A percentile compares a stretch with the other conserved stretches of the same genome.
Evolutionary conservation across 768 basidiomycete genomes (phyloP).

Genomic region (Agrocybe praecox): DNA sequence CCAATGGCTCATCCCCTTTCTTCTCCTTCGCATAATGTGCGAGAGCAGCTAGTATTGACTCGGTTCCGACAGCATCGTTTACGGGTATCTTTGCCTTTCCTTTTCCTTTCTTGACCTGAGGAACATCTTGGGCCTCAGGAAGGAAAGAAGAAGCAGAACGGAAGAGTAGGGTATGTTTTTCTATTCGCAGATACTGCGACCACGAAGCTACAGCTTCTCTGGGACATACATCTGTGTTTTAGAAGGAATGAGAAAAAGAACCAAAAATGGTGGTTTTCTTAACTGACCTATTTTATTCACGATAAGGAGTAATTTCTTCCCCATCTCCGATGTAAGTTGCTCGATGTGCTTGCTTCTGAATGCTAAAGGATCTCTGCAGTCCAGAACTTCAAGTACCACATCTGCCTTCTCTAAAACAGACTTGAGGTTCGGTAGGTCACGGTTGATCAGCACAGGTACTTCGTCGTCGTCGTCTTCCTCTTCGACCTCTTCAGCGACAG

Average conservation of each 20-base stretch:
- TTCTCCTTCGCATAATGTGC: conserved; percentile 49
- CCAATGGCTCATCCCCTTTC: conserved; percentile 49
- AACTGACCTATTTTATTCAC: conserved; percentile 86
- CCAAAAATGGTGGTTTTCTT: neutral
- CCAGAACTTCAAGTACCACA: conserved; percentile 78
- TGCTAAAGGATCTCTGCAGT: conserved; percentile 80
- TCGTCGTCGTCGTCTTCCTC: conserved; percentile 49
- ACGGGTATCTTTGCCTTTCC: conserved; percentile 39
- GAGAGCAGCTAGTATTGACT: conserved; percentile 52
- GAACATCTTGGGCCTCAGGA: conserved; percentile 31
- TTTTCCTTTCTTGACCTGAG: conserved; percentile 39
- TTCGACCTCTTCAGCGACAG: conserved; percentile 20
- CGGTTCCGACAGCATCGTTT: conserved; percentile 66
- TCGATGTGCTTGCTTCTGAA: conserved; percentile 71
- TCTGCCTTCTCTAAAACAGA: conserved; percentile 78
- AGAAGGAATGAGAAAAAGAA: neutral
- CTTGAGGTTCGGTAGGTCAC: conserved; percentile 59
- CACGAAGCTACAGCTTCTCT: conserved; percentile 75
- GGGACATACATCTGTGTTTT: conserved; percentile 69
- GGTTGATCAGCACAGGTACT: conserved; percentile 63
- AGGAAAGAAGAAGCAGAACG: conserved; percentile 71
- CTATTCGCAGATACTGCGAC: conserved; percentile 59
- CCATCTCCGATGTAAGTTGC: conserved; percentile 41
- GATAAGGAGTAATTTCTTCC: conserved; percentile 58
- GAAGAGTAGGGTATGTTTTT: conserved; percentile 71